These are phyloP conservation scores for Venturia pyrina DNA, from an alignment of 2,329 filamentous ascomycete genomes.

Conservation along the genomic window DNA sequence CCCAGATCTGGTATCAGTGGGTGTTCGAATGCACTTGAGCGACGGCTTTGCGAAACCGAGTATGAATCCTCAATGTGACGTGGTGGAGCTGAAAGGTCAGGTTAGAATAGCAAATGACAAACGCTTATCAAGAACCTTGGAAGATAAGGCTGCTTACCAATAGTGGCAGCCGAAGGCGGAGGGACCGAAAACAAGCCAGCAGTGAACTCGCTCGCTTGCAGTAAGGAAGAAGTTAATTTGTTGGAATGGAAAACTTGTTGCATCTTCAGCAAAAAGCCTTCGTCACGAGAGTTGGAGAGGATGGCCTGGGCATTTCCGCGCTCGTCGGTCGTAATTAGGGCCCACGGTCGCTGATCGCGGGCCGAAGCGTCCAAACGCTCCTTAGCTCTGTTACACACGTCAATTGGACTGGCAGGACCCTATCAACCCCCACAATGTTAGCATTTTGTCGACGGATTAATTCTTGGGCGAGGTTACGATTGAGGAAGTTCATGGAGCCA, in stretches of 20 bases:
- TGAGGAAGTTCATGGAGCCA: neutral
- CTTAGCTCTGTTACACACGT: neutral
- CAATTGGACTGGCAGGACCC: neutral
- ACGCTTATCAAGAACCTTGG: no score
- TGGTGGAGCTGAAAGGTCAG: neutral
- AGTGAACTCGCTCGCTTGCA: neutral
- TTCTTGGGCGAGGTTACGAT: neutral
- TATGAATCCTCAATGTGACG: neutral
- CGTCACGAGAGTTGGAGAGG: neutral
- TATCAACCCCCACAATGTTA: neutral
- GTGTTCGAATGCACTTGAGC: neutral
- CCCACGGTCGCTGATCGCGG: neutral
- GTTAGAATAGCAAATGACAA: neutral
- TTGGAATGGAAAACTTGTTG: neutral
- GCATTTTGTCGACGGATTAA: neutral
- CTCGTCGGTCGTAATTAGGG: neutral
- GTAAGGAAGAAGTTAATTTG: neutral
- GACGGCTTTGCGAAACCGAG: neutral
- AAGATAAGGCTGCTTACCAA: neutral
- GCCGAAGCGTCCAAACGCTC: constrained; percentile 9
- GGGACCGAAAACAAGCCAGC: neutral
- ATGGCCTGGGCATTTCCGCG: neutral
- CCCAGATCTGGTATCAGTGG: neutral
- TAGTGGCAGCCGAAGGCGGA: neutral
- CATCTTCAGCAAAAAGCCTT: neutral